Evolutionary conservation across 495 filamentous ascomycete species (phyloP).

Genomic region (Lasiosphaeria miniovina): DNA sequence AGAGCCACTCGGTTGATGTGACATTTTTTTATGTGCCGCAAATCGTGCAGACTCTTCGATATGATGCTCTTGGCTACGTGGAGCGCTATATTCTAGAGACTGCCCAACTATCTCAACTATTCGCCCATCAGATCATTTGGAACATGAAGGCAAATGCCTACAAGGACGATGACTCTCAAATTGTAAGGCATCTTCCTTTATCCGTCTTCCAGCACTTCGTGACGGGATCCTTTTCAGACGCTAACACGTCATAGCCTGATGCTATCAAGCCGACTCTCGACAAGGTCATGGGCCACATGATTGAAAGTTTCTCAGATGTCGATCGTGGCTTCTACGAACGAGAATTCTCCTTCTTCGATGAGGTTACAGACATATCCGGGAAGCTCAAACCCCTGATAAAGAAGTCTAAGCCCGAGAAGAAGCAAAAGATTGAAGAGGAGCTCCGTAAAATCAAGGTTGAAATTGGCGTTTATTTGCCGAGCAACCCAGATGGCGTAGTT

Average conservation of each 20-base stretch:
- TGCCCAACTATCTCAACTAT: constrained; percentile 90
- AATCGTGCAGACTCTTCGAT: constrained; percentile 93
- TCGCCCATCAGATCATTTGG: constrained; percentile 99
- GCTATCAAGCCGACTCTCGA: constrained; percentile 90
- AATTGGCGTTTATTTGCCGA: constrained; percentile 93
- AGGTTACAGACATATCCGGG: constrained; percentile 91
- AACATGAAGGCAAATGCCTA: constrained; percentile 99
- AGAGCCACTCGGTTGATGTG: constrained; percentile 89
- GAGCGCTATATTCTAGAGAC: constrained; percentile 96
- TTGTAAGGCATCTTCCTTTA: constrained; percentile 55
- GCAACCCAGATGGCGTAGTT: constrained; percentile 94
- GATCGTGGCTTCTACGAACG: constrained; percentile 88
- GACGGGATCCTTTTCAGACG: constrained; percentile 6
- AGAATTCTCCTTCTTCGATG: constrained; percentile 97
- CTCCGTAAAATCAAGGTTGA: constrained; percentile 94
- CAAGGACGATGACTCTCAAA: constrained; percentile 89
- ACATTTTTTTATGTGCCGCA: constrained; percentile 99
- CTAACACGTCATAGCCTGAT: constrained; percentile 67
- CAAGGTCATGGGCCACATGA: constrained; percentile 78
- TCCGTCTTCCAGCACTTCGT: too few species aligned
- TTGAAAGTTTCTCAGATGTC: constrained; percentile 71
- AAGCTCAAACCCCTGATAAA: constrained; percentile 94
- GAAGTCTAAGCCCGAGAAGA: constrained; percentile 91
- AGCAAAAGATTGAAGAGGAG: constrained; percentile 98
- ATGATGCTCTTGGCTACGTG: constrained; percentile 91